A percentile compares a stretch with the other conserved stretches of the same genome.
phyloP scores from a whole-genome alignment of 306 rosid species.

The Lathyrus oleraceus region DNA sequence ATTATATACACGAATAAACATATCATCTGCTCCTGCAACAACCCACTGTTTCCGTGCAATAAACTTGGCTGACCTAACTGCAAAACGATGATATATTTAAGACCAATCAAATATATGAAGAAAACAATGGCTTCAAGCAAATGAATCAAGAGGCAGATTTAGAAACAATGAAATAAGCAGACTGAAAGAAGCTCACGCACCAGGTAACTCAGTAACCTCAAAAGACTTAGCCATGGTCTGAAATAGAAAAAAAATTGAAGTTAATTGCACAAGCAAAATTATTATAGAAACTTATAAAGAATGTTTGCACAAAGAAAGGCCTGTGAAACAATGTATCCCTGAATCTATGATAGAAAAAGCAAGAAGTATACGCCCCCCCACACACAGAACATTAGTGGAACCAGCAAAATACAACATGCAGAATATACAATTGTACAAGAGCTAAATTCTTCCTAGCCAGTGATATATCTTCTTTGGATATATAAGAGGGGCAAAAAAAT shows the following conservation, averaged over 20 bases:
- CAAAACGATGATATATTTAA: slow-evolving; percentile 39
- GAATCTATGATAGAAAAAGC: slow-evolving; percentile 12
- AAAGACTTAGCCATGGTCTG: slow-evolving; percentile 98
- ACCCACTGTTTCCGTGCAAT: slow-evolving; percentile 97
- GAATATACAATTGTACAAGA: slow-evolving; percentile 16
- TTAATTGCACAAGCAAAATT: slow-evolving; percentile 34
- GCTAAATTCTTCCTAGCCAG: slow-evolving; percentile 10
- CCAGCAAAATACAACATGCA: slow-evolving; percentile 12
- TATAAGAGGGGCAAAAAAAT: slow-evolving; percentile 1
- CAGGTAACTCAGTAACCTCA: slow-evolving; percentile 98
- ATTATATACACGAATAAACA: slow-evolving; percentile 94
- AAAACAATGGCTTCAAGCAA: slow-evolving; percentile 27
- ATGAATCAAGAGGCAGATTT: slow-evolving; percentile 29
- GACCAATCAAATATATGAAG: slow-evolving; percentile 25
- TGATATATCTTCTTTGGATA: background rate
- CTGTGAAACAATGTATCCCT: slow-evolving; percentile 17
- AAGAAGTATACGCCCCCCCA: slow-evolving; percentile 8
- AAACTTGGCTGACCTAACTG: slow-evolving; percentile 99
- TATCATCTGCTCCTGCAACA: slow-evolving; percentile 99
- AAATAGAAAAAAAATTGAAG: slow-evolving; percentile 37
- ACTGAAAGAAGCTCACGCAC: slow-evolving; percentile 41
- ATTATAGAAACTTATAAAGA: slow-evolving; percentile 13
- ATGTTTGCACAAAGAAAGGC: slow-evolving; percentile 25
- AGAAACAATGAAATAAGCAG: slow-evolving; percentile 32
- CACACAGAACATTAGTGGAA: slow-evolving; percentile 10